Conservation (phyloP, 345 rosid species). For the Cochlearia excelsa region DNA sequence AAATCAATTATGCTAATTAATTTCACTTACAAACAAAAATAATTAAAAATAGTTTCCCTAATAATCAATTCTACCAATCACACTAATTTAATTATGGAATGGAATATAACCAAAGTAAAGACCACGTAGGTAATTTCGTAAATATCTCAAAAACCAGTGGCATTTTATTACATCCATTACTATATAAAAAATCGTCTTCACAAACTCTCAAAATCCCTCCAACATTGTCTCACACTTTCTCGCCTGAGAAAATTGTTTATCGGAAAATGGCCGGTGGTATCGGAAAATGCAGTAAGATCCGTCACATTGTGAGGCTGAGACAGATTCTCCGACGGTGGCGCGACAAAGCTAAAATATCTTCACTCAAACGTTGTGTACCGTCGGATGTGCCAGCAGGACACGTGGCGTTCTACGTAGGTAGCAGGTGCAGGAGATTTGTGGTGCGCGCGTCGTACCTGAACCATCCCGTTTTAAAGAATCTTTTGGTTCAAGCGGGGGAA, state of each 20-base stretch:
- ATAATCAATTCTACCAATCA: slow-evolving; percentile 2
- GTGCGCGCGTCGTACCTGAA: slow-evolving; percentile 86
- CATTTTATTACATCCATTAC: not conserved
- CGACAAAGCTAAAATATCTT: slow-evolving; percentile 59
- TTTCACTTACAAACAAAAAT: not conserved
- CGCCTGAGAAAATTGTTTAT: not conserved
- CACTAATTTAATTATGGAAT: not conserved
- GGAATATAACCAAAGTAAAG: not conserved
- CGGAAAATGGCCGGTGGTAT: slow-evolving; percentile 45
- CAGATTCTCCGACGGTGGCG: slow-evolving; percentile 89
- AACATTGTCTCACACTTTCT: not conserved
- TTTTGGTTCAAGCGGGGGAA: slow-evolving; percentile 73
- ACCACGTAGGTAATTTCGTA: slow-evolving; percentile 34
- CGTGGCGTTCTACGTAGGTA: slow-evolving; percentile 81
- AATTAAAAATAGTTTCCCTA: not conserved
- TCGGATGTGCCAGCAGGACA: slow-evolving; percentile 89
- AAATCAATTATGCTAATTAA: slow-evolving; percentile 19
- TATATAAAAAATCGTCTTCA: slow-evolving; percentile 47
- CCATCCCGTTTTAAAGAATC: slow-evolving; percentile 73
- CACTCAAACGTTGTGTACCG: slow-evolving; percentile 45
- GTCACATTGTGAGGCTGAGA: slow-evolving; percentile 84
- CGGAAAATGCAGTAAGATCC: slow-evolving; percentile 76
- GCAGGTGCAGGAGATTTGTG: slow-evolving; percentile 64
- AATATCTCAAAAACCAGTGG: slow-evolving; percentile 45
- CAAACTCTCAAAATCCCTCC: slow-evolving; percentile 28